phyloP scores from a whole-genome alignment of 176 grass and related monocot genomes.

The Zizania latifolia region DNA sequence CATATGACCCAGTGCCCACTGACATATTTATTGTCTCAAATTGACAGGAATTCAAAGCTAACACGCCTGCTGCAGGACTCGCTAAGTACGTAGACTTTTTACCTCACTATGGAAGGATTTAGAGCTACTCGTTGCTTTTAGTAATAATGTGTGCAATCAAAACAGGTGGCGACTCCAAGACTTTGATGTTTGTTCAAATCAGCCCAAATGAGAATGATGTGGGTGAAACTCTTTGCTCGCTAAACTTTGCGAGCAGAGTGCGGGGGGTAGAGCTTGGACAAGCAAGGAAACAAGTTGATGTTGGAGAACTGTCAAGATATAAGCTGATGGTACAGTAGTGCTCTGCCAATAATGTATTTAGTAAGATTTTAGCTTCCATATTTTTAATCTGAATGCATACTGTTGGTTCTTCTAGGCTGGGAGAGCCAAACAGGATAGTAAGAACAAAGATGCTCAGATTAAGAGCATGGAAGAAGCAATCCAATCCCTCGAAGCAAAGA shows the following conservation, averaged over 20 bases:
- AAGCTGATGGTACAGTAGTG: slow-evolving; percentile 63
- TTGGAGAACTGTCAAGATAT: slow-evolving; percentile 78
- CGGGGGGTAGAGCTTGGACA: slow-evolving; percentile 91
- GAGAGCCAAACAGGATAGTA: slow-evolving; percentile 71
- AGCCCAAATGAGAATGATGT: slow-evolving; percentile 88
- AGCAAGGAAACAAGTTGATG: slow-evolving; percentile 80
- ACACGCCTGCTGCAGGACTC: slow-evolving; percentile 96
- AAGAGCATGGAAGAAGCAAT: slow-evolving; percentile 77
- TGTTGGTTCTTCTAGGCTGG: slow-evolving; percentile 48
- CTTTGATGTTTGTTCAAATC: slow-evolving; percentile 97
- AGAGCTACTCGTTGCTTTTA: background rate
- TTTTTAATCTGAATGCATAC: background rate
- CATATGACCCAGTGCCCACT: background rate
- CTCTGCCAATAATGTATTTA: background rate
- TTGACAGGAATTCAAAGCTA: slow-evolving; percentile 81
- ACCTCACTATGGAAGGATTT: background rate
- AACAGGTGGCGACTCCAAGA: slow-evolving; percentile 96
- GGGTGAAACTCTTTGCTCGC: slow-evolving; percentile 91
- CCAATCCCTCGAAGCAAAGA: slow-evolving; percentile 71
- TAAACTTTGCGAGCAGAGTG: slow-evolving; percentile 95
- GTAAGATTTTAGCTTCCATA: background rate
- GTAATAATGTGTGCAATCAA: slow-evolving; percentile 15
- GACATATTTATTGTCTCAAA: background rate
- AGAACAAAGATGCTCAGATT: slow-evolving; percentile 73
- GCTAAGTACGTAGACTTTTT: slow-evolving; percentile 42